These are phyloP conservation scores for Fusarium hainanense DNA, from an alignment of 2,329 filamentous ascomycete genomes.

Conservation along the genomic window DNA sequence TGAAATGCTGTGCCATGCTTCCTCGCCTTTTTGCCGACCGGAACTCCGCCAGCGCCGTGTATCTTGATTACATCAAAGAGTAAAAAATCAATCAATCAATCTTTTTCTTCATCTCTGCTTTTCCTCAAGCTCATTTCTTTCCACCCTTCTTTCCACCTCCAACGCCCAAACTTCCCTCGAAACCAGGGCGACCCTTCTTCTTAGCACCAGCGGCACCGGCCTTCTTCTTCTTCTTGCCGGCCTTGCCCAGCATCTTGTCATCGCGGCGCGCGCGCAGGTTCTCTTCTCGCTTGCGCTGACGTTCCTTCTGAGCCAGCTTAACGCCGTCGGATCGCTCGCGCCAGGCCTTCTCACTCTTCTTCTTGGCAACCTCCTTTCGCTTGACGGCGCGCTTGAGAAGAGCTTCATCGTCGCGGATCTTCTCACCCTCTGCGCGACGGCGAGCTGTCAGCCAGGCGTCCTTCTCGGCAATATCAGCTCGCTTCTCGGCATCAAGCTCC, in stretches of 20 bases:
- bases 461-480: constrained; percentile 89
- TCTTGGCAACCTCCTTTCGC: constrained; percentile 89
- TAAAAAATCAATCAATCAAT: constrained; percentile 24
- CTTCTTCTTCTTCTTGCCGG: constrained; percentile 67
- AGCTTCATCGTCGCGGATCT: constrained; percentile 85
- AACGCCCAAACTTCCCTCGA: constrained; percentile 74
- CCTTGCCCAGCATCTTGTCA: constrained; percentile 71
- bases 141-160: constrained; percentile 63
- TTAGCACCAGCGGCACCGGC: constrained; percentile 46
- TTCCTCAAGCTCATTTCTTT: constrained; percentile 54
- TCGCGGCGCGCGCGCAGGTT: constrained; percentile 80
- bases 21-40: constrained; percentile 31
- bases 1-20: constrained; percentile 14
- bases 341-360: constrained; percentile 93
- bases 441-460: constrained; percentile 93
- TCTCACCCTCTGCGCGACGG: constrained; percentile 88
- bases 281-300: constrained; percentile 84
- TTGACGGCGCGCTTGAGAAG: constrained; percentile 95
- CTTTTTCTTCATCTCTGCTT: constrained; percentile 16
- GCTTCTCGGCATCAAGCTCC: constrained; percentile 80
- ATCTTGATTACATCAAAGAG: constrained; percentile 35
- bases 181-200: constrained; percentile 69
- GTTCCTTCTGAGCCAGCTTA: constrained; percentile 78
- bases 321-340: constrained; percentile 77
- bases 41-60: constrained; percentile 44